Evolutionary conservation across 2,329 filamentous ascomycete species (phyloP), one percentile per base, ranked within the genome.

Genomic region (Pyrenochaeta sp.): DNA sequence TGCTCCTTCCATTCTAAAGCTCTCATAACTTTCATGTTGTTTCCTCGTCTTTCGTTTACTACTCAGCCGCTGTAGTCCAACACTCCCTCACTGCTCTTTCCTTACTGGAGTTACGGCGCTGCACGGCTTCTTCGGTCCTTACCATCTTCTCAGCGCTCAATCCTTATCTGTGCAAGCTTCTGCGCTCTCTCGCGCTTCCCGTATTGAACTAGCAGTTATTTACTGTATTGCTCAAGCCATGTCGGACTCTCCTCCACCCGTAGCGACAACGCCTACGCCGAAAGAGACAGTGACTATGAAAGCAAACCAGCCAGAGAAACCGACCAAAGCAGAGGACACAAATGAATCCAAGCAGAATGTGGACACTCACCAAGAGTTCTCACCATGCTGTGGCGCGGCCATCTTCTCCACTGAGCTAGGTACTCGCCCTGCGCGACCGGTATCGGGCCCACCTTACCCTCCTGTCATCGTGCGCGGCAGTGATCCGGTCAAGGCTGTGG

Each of bases 341-440:
- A 18, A 9, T 23, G 18, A 17, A 39, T 11, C 36, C 4, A 39
- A 21, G 31, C 50, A 45, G 14, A 20, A 37, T 48, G 41, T 43
- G 18, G 43, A 45, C 33, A 41, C 44, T 35, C 43, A 41, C 33
- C 18, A 48, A 37, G 48, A 51, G 15, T 58, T 56, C 23, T 29
- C n/a, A 4, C 57, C 54, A 7, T 42, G 46, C 21, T 32, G 20
- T 21, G 54, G 59, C 14, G 45, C 46, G 27, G 68, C 68, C 21
- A 54, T 71, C 49, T 72, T 74, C 61, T 73, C 71, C 21, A 75
- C 71, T 10, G 56, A 64, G 35, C 54, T 67, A 27, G 60, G 71
- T 37, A 51, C 42, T 14, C 60, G 54, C 40, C 46, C 60, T 20
- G 53, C 48, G n/a, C 67, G 65, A 37, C 41, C 45, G 14, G 36